Evolutionary conservation across 108 stramenopile species (phyloP), one percentile per base, ranked within the genome.

Genomic region (Pseudonitzschia multiseries): DNA sequence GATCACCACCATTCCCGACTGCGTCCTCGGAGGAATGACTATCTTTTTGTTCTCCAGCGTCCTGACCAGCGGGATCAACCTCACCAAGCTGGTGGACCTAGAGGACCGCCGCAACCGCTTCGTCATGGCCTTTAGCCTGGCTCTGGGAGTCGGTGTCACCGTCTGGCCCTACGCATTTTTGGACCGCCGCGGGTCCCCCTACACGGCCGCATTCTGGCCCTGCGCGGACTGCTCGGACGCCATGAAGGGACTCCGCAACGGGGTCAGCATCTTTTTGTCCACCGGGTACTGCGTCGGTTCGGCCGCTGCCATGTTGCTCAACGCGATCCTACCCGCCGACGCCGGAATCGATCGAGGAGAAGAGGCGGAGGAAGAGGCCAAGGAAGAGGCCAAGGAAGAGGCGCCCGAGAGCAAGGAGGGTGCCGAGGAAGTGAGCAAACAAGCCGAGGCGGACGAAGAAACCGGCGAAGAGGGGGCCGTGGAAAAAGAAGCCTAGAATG

Each of bases 1-100:
- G 32, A 89, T 93, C 75, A 83, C 89, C 1, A 82, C 79, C 32
- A 93, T 93, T 71, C 92, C 92, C 22, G 89, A 90, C 65, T 85
- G 84, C 67, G 92, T 93, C 41, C 27, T 93, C 27, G 92, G 92
- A 40, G 92, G 92, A 4, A 89, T 89, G 88, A 83, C 86, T 0
- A 89, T 89, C 73, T 89, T 89, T 44, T 71, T 89, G 57, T 89
- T 89, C 57, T 70, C 78, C 65, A 89, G 86, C 62, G 88, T 89
- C 51, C 50, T 89, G 22, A 67, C 73, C 18, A 77, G 74, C 40
- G 88, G 88, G 26, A 86, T 89, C 43, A 65, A 63, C 27, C 65
- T 89, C 41, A 76, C 85, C 18, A 51, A 70, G 28, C 80, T 67
- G 15, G 61, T 86, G 17, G 76, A 89, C 60, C 60, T 87, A 26